Evolutionary conservation across 345 rosid species (phyloP), one percentile per base, ranked within the genome.

Genomic region (Acer saccharum): DNA sequence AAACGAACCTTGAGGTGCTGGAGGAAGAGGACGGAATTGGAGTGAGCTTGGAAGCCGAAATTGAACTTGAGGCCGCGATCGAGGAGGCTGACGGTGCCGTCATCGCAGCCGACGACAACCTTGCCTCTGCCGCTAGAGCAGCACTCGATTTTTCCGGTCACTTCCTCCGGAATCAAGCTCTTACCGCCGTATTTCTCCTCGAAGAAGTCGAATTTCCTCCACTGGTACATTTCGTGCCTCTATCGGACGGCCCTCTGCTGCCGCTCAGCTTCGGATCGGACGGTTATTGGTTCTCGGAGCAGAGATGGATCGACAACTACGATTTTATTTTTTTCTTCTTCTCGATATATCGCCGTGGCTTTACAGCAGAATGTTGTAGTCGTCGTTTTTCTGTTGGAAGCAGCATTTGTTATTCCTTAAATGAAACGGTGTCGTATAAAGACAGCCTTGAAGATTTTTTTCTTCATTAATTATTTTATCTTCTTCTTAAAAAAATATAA

Each of bases 161-260:
- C 89, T 44, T 94, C 98, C n/a, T 90, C 98, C 0, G 99, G 99
- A 68, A 96, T 89, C 83, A 64, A 46, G 84, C 84, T 69, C 84
- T 94, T 89, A 10, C 97, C 94, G 8, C 93, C 92, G 79, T 90
- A 89, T 86, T 94, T 96, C 87, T 96, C 98, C 89, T 96, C 97
- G 88, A 96, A 96, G 90, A 96, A 96, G 11, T 96, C 99, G 84
- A 96, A 96, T 85, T 96, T 96, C 83, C 99, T 89, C 98, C 89
- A 96, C 76, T 92, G 98, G 75, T 92, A 94, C 98, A 96, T 96
- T 77, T 7, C 18, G 25, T 12, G 17, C 23, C 12, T 18, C 58
- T 6, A 74, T 65, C 72, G 35, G 35, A 75, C 35, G 71, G 52
- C 63, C 20, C 62, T n/a, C 70, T 54, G 39, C 18, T n/a, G 32